Evolutionary conservation across 148 eudicot genomes (phyloP), one percentile per base, ranked within the genome.

Genomic region (Rhododendron ferrugineum): DNA sequence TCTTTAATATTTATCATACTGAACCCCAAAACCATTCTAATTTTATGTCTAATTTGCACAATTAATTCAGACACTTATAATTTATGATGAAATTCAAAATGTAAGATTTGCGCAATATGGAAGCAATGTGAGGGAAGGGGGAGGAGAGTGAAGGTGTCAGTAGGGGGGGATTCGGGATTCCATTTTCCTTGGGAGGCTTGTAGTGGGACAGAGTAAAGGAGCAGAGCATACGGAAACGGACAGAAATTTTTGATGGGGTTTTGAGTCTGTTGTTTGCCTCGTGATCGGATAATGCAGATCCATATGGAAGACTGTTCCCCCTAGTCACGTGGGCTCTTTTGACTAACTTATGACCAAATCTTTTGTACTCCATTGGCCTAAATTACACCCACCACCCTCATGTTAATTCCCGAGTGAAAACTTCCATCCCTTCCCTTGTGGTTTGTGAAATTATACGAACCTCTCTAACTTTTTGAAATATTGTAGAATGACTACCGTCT

Each of bases 281-380:
- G 98, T 94, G 98, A 94, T 94, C 98, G 98, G 95, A 89, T 95
- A 94, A 93, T 91, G 89, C 92, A 93, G 98, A 93, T 93, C 95
- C 95, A 87, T 62, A 62, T 94, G 93, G 93, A 93, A 94, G 94
- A 93, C 94, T 93, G 98, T 91, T 92, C 95, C 98, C 91, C 74
- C 86, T 85, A 81, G 90, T 94, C 98, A 93, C 98, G 95, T 94
- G 95, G 89, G 85, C 79, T 89, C 92, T 91, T 92, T 92, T 91
- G 93, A 91, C 94, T 81, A 84, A 91, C 87, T 86, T 14, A 46
- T 88, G 78, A 86, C 88, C 88, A 68, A 78, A 79, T 76, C 82
- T 30, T 18, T 54, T 16, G 9, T 44, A 52, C 2, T 52, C 16
- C 32, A 20, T 18, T 54, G 6, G 6, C 28, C 28, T n/a, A n/a